Conservation (phyloP, 345 rosid genomes). For the Syzygium aqueum region DNA sequence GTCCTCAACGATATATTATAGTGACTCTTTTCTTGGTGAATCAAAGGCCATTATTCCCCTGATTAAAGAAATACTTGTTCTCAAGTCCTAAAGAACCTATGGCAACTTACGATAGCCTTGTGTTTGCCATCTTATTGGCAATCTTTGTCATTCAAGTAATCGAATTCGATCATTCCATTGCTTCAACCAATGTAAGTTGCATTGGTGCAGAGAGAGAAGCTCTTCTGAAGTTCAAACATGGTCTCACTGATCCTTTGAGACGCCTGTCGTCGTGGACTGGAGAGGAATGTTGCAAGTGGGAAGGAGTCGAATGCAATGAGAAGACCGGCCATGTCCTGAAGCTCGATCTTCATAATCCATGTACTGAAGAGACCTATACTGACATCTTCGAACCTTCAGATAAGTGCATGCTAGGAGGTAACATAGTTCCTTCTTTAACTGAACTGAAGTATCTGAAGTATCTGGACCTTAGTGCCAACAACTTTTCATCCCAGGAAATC, state of each 20-base stretch:
- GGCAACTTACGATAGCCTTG: background rate
- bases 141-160: background rate
- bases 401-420: background rate
- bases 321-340: background rate
- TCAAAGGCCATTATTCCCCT: no score
- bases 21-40: background rate
- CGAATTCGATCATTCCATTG: background rate
- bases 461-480: background rate
- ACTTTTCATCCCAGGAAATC: background rate
- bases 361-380: background rate
- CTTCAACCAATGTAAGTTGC: background rate
- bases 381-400: background rate
- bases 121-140: background rate
- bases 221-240: background rate
- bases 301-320: background rate
- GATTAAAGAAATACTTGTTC: background rate
- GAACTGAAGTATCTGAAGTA: no score
- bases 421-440: background rate
- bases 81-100: background rate
- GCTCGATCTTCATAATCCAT: background rate
- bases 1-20: background rate
- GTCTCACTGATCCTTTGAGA: background rate
- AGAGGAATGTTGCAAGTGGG: background rate
- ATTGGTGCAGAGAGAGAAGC: background rate
- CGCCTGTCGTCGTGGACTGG: background rate